Evolutionary conservation across 805 yeast species (phyloP), one percentile per base, ranked within the genome.

Genomic region (Gaillardinia entomophila): DNA sequence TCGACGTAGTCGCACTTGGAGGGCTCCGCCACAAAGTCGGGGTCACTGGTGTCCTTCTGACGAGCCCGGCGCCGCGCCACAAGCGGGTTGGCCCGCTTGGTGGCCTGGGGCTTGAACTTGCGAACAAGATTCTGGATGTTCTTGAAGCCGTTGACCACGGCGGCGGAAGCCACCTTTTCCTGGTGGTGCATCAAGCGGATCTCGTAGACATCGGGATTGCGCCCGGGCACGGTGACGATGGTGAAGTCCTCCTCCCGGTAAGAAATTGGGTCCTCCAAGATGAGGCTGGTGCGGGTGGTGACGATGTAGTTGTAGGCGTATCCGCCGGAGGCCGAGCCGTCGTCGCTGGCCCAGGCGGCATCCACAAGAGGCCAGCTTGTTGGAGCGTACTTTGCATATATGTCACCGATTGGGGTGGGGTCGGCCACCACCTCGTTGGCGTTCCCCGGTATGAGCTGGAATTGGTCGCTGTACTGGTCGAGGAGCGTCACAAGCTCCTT

Each of bases 71-170:
- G 37, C 15, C 47, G 35, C 11, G 51, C 42, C 10, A 36, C 40
- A 28, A 45, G 40, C 33, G 22, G 34, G 31, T 53, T 53, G 5
- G 33, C 37, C 4, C 36, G 18, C 8, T 33, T 41, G 15, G 40
- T 42, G 32, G 32, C 42, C 12, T 26, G 34, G 2, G 71, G 71
- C 44, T 80, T 80, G 43, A 90, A 66, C 53, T 82, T 85, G 33
- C 98, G 68, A 7, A 90, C 96, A 50, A 92, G 60, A 53, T 92
- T 92, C 55, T 92, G 98, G 39, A 92, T 90, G 56, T 92, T 92
- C 41, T 90, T 72, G 58, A 92, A 92, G 15, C 98, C 98, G 53
- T 89, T 89, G 1, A 90, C 78, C 24, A 34, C 82, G 73, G 41
- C 84, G 64, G 43, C 77, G 54, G 35, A 77, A 71, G 41, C 89